Conservation (phyloP, 768 basidiomycete species). For the Nidularia sp. region DNA sequence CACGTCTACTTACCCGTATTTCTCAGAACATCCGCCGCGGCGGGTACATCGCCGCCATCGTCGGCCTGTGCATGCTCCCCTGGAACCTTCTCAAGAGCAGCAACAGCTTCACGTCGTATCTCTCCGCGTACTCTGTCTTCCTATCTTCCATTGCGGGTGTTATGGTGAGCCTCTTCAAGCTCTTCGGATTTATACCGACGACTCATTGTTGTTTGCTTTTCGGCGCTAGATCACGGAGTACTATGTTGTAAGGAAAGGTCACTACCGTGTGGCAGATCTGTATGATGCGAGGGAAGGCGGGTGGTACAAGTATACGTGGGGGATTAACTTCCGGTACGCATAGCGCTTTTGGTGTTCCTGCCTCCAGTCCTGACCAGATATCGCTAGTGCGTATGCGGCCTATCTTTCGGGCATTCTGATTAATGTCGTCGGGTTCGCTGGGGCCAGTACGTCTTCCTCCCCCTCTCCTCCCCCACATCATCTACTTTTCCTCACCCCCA, state of each 20-base stretch:
- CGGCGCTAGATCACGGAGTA: slow-evolving; percentile 65
- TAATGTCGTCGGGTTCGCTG: slow-evolving; percentile 80
- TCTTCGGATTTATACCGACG: no score
- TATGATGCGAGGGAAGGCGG: slow-evolving; percentile 53
- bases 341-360: no score
- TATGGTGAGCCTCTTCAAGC: slow-evolving; percentile 42
- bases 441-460: slow-evolving; percentile 49
- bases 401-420: slow-evolving; percentile 75
- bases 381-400: slow-evolving; percentile 53
- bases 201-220: background rate
- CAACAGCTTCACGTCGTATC: slow-evolving; percentile 76
- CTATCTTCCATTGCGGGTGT: slow-evolving; percentile 78
- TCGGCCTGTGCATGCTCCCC: slow-evolving; percentile 71
- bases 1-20: slow-evolving; percentile 1
- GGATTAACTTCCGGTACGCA: slow-evolving; percentile 64
- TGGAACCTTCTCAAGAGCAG: slow-evolving; percentile 75
- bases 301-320: slow-evolving; percentile 76
- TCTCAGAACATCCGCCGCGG: slow-evolving; percentile 84
- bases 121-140: slow-evolving; percentile 80
- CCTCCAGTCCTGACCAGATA: background rate
- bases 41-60: slow-evolving; percentile 77
- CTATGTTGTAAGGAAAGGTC: slow-evolving; percentile 67
- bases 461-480: background rate
- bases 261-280: slow-evolving; percentile 68
- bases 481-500: background rate